phyloP scores from a whole-genome alignment of 2,329 filamentous ascomycete species.

The Phymatotrichopsis omnivora region DNA sequence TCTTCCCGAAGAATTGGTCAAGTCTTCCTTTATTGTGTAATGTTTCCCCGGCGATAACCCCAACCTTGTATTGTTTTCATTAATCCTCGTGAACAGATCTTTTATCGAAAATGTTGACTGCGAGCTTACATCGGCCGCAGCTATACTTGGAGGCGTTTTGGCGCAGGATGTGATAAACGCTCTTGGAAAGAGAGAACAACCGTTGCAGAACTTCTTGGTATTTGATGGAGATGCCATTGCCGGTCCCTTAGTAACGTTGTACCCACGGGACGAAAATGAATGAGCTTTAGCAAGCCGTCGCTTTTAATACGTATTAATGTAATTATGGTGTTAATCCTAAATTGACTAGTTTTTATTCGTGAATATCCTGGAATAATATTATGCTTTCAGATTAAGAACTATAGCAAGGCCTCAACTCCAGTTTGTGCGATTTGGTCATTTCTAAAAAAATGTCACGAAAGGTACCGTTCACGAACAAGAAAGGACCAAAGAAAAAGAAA shows the following conservation, averaged over 20 bases:
- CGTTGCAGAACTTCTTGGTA: conserved; percentile 86
- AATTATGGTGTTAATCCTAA: too few relatives aligned
- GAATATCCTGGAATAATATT: too few relatives aligned
- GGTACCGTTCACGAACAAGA: too few relatives aligned
- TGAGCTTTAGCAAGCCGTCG: too few relatives aligned
- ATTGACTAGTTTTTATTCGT: too few relatives aligned
- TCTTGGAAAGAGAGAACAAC: conserved; percentile 79
- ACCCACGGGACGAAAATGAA: conserved; percentile 47
- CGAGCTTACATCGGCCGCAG: conserved; percentile 77
- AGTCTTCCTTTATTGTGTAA: conserved; percentile 60
- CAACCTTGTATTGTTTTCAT: neutral
- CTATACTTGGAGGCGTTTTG: conserved; percentile 79
- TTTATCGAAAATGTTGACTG: conserved; percentile 80
- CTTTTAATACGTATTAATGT: too few relatives aligned
- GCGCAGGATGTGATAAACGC: conserved; percentile 98
- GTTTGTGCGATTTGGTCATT: too few relatives aligned
- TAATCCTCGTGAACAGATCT: conserved; percentile 15
- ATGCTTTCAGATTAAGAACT: too few relatives aligned
- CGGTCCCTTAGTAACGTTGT: conserved; percentile 69
- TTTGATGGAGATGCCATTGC: conserved; percentile 79
- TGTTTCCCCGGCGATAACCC: conserved; percentile 27
- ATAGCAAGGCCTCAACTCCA: too few relatives aligned
- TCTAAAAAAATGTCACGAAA: too few relatives aligned
- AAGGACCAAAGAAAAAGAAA: too few relatives aligned
- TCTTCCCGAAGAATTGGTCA: conserved; percentile 56